phyloP scores from a whole-genome alignment of 148 eudicot species.

The Spergularia marina region DNA sequence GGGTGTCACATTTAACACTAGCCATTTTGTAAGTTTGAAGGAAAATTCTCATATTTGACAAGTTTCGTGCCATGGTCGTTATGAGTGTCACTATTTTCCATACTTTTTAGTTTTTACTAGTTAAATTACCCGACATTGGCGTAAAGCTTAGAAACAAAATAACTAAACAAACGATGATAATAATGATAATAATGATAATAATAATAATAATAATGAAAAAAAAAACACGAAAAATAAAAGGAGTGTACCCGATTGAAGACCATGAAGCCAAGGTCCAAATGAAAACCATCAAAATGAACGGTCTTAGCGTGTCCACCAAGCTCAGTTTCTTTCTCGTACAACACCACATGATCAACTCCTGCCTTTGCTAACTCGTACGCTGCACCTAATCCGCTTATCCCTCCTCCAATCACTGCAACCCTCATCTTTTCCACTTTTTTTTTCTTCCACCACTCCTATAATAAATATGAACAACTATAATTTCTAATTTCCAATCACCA shows the following conservation, averaged over 20 bases:
- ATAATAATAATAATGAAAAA: too few relatives aligned
- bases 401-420: slow-evolving; percentile 82
- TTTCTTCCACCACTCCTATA: background rate
- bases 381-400: slow-evolving; percentile 77
- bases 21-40: too few relatives aligned
- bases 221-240: background rate
- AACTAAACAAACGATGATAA: background rate
- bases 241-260: slow-evolving; percentile 71
- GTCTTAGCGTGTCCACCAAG: slow-evolving; percentile 88
- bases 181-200: too few relatives aligned
- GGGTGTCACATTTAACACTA: too few relatives aligned
- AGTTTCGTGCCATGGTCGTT: too few relatives aligned
- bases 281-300: slow-evolving; percentile 47
- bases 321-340: slow-evolving; percentile 68
- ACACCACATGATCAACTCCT: slow-evolving; percentile 51
- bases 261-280: slow-evolving; percentile 89
- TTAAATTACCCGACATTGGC: too few relatives aligned
- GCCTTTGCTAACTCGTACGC: slow-evolving; percentile 63
- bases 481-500: background rate
- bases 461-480: background rate
- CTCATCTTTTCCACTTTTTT: slow-evolving; percentile 39
- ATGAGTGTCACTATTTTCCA: too few relatives aligned
- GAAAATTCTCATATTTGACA: too few relatives aligned
- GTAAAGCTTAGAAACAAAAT: background rate
- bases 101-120: too few relatives aligned